These are phyloP conservation scores for Brassica rapa DNA, from an alignment of 345 rosid species.

Conservation along the genomic window DNA sequence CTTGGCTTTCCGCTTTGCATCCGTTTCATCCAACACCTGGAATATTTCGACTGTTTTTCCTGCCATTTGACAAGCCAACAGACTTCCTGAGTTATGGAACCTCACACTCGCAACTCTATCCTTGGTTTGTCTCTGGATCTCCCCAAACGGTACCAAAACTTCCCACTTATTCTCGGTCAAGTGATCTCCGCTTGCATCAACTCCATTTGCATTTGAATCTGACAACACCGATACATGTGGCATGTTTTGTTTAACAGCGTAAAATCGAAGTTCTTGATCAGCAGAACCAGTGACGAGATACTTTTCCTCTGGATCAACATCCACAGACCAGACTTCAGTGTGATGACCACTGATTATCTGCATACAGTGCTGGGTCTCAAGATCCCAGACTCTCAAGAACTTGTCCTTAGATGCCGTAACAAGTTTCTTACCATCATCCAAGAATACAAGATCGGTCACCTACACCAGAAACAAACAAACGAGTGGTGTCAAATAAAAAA, in stretches of 20 bases:
- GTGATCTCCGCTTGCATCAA: constrained; percentile 43
- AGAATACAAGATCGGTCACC: constrained; percentile 90
- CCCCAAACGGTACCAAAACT: constrained; percentile 70
- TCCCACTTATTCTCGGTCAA: constrained; percentile 67
- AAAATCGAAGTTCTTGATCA: constrained; percentile 83
- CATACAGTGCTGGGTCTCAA: constrained; percentile 91
- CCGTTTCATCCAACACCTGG: constrained; percentile 68
- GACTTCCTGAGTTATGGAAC: constrained; percentile 67
- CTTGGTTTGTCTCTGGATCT: constrained; percentile 79
- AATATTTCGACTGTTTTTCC: constrained; percentile 83
- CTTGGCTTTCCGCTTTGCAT: constrained; percentile 84
- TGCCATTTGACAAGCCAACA: constrained; percentile 90
- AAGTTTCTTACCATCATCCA: constrained; percentile 85
- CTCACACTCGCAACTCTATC: constrained; percentile 85
- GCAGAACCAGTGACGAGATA: constrained; percentile 87
- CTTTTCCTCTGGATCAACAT: constrained; percentile 78
- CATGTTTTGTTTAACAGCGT: constrained; percentile 55
- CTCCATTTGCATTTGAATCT: constrained; percentile 39
- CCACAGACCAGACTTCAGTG: constrained; percentile 95
- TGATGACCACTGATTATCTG: constrained; percentile 95
- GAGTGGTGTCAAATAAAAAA: not conserved
- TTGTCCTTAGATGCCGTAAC: constrained; percentile 93
- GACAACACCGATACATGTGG: constrained; percentile 32
- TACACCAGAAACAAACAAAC: constrained; percentile 40
- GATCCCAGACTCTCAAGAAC: constrained; percentile 97